Percentiles rank a stretch among this genome's conserved stretches.
phyloP scores from a whole-genome alignment of 352 stramenopile species.

The Phytophthora aleatoria region DNA sequence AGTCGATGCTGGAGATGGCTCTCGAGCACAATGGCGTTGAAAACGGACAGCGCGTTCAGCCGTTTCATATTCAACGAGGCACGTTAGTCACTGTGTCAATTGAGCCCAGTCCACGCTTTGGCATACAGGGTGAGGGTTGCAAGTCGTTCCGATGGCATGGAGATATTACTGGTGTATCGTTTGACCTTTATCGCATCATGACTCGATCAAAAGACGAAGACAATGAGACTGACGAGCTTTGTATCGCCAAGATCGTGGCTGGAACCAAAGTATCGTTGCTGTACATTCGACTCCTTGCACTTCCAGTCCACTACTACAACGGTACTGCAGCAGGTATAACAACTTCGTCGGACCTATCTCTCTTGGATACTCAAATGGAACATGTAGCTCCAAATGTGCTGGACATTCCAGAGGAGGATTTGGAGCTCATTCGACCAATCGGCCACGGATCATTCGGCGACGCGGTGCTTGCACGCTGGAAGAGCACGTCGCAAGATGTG shows the following conservation, averaged over 20 bases:
- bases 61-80: slow-evolving; percentile 55
- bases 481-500: slow-evolving; percentile 51
- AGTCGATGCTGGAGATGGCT: slow-evolving; percentile 64
- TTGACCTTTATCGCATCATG: slow-evolving; percentile 52
- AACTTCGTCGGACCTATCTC: slow-evolving; percentile 31
- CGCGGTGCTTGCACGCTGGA: slow-evolving; percentile 65
- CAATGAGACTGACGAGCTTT: slow-evolving; percentile 43
- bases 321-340: slow-evolving; percentile 8
- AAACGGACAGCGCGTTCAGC: slow-evolving; percentile 50
- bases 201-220: slow-evolving; percentile 15
- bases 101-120: slow-evolving; percentile 45
- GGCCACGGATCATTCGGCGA: slow-evolving; percentile 73
- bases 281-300: slow-evolving; percentile 52
- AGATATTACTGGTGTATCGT: slow-evolving; percentile 62
- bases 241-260: slow-evolving; percentile 56
- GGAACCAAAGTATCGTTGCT: slow-evolving; percentile 70
- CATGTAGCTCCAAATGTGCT: slow-evolving; percentile 49
- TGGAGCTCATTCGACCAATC: slow-evolving; percentile 63
- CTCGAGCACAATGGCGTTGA: slow-evolving; percentile 59
- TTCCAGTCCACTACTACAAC: slow-evolving; percentile 5
- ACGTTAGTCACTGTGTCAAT: slow-evolving; percentile 69
- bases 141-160: slow-evolving; percentile 74
- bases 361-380: slow-evolving; percentile 51
- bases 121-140: slow-evolving; percentile 49
- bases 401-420: slow-evolving; percentile 51